These are phyloP conservation scores for Wallacemonas sp. DNA, from an alignment of 208 protist genomes.

Conservation along the genomic window DNA sequence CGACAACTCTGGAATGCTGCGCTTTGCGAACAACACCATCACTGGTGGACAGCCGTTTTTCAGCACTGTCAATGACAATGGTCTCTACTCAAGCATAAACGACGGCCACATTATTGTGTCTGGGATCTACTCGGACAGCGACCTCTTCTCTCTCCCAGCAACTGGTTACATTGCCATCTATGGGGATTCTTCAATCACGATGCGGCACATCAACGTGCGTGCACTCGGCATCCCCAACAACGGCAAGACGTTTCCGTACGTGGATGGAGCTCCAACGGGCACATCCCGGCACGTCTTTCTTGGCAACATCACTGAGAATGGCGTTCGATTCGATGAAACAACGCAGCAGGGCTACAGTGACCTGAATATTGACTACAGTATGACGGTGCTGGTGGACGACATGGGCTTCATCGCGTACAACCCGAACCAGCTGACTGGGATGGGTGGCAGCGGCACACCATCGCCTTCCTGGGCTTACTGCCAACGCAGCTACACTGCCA, in stretches of 20 bases:
- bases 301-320: slow-evolving; percentile 7
- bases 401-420: slow-evolving; percentile 5
- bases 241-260: neutral
- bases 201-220: slow-evolving; percentile 1
- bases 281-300: neutral
- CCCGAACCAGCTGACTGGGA: neutral
- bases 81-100: neutral
- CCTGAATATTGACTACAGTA: neutral
- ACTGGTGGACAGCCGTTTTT: slow-evolving; percentile 6
- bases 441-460: neutral
- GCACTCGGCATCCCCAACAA: neutral
- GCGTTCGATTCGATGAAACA: neutral
- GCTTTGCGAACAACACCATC: slow-evolving; percentile 13
- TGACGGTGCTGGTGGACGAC: neutral
- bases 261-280: neutral
- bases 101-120: neutral
- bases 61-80: neutral
- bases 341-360: neutral
- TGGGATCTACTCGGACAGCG: neutral
- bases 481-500: neutral
- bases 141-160: neutral
- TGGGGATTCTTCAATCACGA: neutral
- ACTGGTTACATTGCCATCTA: neutral
- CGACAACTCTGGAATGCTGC: neutral
- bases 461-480: neutral